Evolutionary conservation across 2,329 filamentous ascomycete species (phyloP), one percentile per base, ranked within the genome.

Genomic region (Zymoseptoria tritici): DNA sequence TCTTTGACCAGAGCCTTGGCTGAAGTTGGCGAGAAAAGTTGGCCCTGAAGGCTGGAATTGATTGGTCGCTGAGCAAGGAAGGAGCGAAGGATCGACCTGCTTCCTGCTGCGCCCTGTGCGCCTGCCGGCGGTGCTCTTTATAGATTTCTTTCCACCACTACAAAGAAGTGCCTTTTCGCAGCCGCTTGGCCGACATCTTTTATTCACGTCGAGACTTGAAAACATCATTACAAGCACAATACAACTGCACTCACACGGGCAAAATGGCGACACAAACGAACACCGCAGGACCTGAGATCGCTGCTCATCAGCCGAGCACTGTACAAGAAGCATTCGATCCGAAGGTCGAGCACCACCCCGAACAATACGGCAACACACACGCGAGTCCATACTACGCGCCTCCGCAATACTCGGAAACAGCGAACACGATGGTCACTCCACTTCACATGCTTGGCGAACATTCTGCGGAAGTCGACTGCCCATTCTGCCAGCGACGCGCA

Each of bases 381-480:
- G 36, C 36, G 11, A 42, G 11, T 4, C 36, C 36, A 42, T 42
- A 42, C 16, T 42, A 42, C 6, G 36, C 36, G 9, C 36, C 36
- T 16, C 36, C 36, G 4, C 36, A 42, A 42, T 42, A 42, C 36
- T 42, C 36, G 16, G 36, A 42, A 16, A 42, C 36, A 42, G 36
- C 36, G 4, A 42, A 42, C 36, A 42, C 36, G 36, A 53, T 53
- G 51, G 51, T 53, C 20, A 26, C 22, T 11, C 51, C 51, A 9
- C 51, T 53, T 29, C 21, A 53, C 21, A 22, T 22, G 22, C 22
- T 53, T 3, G 51, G 51, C 9, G 51, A 53, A 24, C 21, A 53
- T 22, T n/a, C 51, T n/a, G 51, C 51, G 16, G n/a, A 20, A 16
- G 49, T 57, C 42, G 55, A 57, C 42, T 57, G 55, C 24, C 55